phyloP scores from a whole-genome alignment of 2,329 filamentous ascomycete species.

The Epichloe glyceriae region DNA sequence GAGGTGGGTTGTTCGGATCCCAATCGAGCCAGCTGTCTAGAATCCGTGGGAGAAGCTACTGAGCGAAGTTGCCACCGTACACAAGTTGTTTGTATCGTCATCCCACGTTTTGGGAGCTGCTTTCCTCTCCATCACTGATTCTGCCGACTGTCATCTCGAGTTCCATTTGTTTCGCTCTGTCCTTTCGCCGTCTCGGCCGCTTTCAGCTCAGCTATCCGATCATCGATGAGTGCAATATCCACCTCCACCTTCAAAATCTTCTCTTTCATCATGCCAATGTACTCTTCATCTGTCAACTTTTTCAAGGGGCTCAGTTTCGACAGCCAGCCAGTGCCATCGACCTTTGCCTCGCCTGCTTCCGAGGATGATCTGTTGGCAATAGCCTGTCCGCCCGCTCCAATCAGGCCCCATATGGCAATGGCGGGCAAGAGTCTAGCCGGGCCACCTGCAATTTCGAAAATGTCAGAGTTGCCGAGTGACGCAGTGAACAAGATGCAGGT shows the following conservation, averaged over 20 bases:
- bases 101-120: no score
- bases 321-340: constrained; percentile 29
- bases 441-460: constrained; percentile 26
- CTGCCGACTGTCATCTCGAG: no score
- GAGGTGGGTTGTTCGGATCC: no score
- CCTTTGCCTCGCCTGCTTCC: constrained; percentile 16
- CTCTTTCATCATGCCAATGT: constrained; percentile 55
- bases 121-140: no score
- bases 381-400: constrained; percentile 28
- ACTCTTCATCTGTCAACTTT: constrained; percentile 59
- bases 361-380: constrained; percentile 20
- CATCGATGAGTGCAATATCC: constrained; percentile 67
- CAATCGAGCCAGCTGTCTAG: no score
- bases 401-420: constrained; percentile 32
- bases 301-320: constrained; percentile 62
- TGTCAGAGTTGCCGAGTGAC: not conserved
- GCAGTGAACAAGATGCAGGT: not conserved
- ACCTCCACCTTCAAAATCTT: constrained; percentile 59
- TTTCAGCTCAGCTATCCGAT: constrained; percentile 44
- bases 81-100: no score
- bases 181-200: constrained; percentile 3
- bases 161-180: not conserved
- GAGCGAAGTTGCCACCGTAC: no score
- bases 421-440: constrained; percentile 40
- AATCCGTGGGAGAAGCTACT: no score